Base-by-base conservation (phyloP, 352 stramenopile genomes). In the Phytophthora sp. region DNA sequence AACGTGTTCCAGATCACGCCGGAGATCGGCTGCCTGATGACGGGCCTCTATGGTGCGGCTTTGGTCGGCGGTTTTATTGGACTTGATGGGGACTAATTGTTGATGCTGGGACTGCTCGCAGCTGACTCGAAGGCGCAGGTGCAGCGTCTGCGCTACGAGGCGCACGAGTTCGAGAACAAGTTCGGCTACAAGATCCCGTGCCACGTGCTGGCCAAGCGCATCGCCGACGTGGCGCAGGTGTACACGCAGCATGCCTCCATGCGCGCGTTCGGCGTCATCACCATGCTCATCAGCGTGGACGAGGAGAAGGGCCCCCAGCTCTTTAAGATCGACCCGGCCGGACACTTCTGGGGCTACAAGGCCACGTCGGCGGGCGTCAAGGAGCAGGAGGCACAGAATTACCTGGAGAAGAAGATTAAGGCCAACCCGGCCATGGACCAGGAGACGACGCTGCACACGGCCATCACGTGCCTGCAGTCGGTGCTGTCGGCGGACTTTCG, bases 381-480 rank as follows among this genome's bases (percentile, higher is more conserved):
- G 83, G 95, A 99, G 67, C 96, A 99, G 80, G 97, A 99, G 79
- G 97, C 97, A 26, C 97, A 98, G 62, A 99, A 99, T 76, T 99
- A 98, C 83, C 86, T 99, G 39, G 98, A 99, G 81, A 99, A 99
- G 79, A 97, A 98, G 79, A 89, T 98, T 23, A 96, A 96, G 78
- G 82, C 84, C 48, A 94, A 96, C 69, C 55, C 79, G n/a, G 60
- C 55, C 28, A 98, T 98, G 84, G 87, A 97, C 69, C 76, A 89
- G n/a, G 89, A 98, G 68, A 84, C 93, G 43, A 98, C 96, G 43
- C 87, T 99, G 64, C 80, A 98, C 71, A 98, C 92, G 28, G 97
- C 97, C 44, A 99, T 99, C 73, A 97, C 95, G 62, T 98, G 95
- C 68, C 89, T 99, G 70, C 97, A 99, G 74, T 97, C 92, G 72